phyloP scores from a whole-genome alignment of 805 yeast species.

The Saturnispora diversa region DNA sequence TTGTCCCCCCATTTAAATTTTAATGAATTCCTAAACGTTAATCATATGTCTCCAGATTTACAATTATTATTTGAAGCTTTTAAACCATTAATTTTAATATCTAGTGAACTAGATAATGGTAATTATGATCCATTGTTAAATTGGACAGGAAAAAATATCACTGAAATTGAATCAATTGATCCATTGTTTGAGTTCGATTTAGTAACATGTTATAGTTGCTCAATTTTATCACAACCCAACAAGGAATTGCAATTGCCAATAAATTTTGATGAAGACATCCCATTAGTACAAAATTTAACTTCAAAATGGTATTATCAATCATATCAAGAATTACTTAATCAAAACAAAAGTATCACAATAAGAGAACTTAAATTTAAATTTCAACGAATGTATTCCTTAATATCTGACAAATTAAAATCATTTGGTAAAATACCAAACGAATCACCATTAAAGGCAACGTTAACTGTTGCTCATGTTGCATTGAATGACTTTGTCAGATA shows the following conservation, averaged over 20 bases:
- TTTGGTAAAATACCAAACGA: slow-evolving; percentile 21
- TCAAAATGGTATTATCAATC: not conserved
- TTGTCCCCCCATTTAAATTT: not conserved
- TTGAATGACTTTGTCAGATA: slow-evolving; percentile 42
- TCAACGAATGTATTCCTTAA: not conserved
- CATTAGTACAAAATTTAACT: not conserved
- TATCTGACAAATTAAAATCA: not conserved
- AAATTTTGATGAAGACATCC: no score
- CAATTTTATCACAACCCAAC: not conserved
- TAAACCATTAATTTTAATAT: slow-evolving; percentile 2
- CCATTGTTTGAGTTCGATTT: slow-evolving; percentile 4
- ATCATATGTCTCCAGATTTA: not conserved
- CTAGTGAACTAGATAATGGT: not conserved
- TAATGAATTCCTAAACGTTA: not conserved
- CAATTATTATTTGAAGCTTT: not conserved
- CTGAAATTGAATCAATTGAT: not conserved
- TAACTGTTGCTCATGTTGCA: slow-evolving; percentile 23
- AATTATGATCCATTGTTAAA: not conserved
- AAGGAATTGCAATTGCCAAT: no score
- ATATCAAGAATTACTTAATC: not conserved
- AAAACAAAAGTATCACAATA: not conserved
- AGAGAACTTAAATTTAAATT: not conserved
- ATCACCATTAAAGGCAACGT: slow-evolving; percentile 1
- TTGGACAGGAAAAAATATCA: not conserved
- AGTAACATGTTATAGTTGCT: not conserved